Percentiles rank a stretch among this genome's conserved stretches.
Evolutionary conservation across 73 alveolate species (phyloP).

Genomic region (Tetrahymena borealis): DNA sequence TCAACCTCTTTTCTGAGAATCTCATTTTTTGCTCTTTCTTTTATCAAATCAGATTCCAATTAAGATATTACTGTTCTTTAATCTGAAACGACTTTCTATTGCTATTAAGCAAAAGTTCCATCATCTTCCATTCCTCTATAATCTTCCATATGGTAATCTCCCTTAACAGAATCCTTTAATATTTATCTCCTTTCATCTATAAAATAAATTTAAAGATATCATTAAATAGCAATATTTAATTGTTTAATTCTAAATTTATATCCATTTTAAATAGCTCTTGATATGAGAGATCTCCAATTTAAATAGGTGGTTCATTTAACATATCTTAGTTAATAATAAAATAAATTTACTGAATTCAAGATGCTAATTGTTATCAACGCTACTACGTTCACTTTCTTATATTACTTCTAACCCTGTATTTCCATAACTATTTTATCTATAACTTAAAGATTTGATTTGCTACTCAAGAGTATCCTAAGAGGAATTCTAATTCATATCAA

Average conservation of each 20-base stretch:
- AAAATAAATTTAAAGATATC: background rate
- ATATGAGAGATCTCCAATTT: too few relatives aligned
- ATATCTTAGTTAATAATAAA: background rate
- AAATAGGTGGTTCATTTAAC: background rate
- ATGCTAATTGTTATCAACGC: background rate
- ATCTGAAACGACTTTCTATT: background rate
- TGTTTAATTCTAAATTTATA: background rate
- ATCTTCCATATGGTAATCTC: background rate
- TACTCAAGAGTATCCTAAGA: background rate
- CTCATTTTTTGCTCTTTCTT: background rate
- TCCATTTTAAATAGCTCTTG: too few relatives aligned
- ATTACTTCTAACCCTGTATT: background rate
- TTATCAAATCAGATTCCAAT: background rate
- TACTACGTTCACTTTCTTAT: background rate
- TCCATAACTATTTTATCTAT: background rate
- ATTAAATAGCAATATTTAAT: background rate
- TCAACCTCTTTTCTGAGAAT: background rate
- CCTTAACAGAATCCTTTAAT: background rate
- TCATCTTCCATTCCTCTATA: background rate
- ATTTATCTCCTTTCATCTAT: background rate
- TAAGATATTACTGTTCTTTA: background rate
- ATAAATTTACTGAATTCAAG: background rate
- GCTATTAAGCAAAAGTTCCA: background rate
- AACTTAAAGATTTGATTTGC: background rate
- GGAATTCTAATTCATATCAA: background rate